phyloP scores from a whole-genome alignment of 306 rosid genomes.

The Cucurbita moschata region DNA sequence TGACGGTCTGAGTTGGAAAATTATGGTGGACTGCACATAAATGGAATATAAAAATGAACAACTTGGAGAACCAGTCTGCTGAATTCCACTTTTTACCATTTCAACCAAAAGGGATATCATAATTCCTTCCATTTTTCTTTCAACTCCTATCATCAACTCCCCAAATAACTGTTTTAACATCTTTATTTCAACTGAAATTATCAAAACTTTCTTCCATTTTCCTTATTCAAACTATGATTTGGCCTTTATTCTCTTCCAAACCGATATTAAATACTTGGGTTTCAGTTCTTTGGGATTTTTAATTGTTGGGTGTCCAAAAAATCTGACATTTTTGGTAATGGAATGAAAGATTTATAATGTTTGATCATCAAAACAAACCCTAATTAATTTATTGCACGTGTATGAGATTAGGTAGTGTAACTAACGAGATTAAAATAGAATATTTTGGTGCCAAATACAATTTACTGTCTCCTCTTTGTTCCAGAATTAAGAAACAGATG shows the following conservation, averaged over 20 bases:
- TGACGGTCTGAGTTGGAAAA: slow-evolving; percentile 22
- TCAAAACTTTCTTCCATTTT: background rate
- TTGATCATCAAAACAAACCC: background rate
- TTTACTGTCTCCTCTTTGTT: background rate
- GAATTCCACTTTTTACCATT: slow-evolving; percentile 19
- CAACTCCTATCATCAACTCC: slow-evolving; percentile 7
- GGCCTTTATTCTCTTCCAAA: slow-evolving; percentile 1
- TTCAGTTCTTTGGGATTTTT: background rate
- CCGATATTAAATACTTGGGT: background rate
- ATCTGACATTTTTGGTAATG: background rate
- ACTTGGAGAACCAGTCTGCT: slow-evolving; percentile 32
- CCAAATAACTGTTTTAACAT: slow-evolving; percentile 20
- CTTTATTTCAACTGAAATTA: too few species aligned
- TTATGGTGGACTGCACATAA: slow-evolving; percentile 14
- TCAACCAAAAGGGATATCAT: slow-evolving; percentile 30
- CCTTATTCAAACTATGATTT: background rate
- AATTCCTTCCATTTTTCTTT: slow-evolving; percentile 7
- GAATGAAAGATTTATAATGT: background rate
- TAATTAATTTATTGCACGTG: background rate
- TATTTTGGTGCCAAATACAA: background rate
- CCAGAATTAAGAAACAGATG: background rate
- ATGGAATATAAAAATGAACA: slow-evolving; percentile 28
- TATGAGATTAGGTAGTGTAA: background rate
- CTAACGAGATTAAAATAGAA: background rate
- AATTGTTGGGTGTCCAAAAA: background rate